Evolutionary conservation across 441 rosid genomes (phyloP).

Genomic region (Populus hybrid): DNA sequence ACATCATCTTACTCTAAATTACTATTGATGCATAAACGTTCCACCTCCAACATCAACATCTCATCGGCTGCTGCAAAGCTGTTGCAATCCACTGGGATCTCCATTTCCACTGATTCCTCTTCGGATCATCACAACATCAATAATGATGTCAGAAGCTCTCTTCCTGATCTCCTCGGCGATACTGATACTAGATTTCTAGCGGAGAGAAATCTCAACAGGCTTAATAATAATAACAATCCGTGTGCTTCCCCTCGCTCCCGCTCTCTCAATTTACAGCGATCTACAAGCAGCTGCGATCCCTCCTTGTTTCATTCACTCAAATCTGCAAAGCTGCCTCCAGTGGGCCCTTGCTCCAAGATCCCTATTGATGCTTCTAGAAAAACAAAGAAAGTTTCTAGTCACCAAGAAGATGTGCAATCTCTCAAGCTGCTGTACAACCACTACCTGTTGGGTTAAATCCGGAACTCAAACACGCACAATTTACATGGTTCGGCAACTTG

Average conservation of each 20-base stretch:
- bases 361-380: constrained; percentile 34
- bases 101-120: neutral
- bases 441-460: no score
- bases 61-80: constrained; percentile 64
- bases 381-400: constrained; percentile 44
- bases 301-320: constrained; percentile 32
- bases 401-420: constrained; percentile 56
- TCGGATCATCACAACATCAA: neutral
- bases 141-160: constrained; percentile 3
- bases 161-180: constrained; percentile 31
- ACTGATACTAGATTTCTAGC: constrained; percentile 31
- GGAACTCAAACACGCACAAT: no score
- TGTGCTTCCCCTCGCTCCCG: constrained; percentile 22
- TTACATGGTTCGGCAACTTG: no score
- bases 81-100: constrained; percentile 41
- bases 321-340: constrained; percentile 52
- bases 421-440: constrained; percentile 61
- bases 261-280: constrained; percentile 43
- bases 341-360: constrained; percentile 36
- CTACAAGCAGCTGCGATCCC: constrained; percentile 24
- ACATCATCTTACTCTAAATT: constrained; percentile 27
- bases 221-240: neutral
- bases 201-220: constrained; percentile 32
- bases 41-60: constrained; percentile 25
- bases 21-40: constrained; percentile 30